A percentile compares a stretch with the other conserved stretches of the same genome.
These are phyloP conservation scores for Parathielavia hyrcaniae DNA, from an alignment of 495 filamentous ascomycete species.

Conservation along the genomic window DNA sequence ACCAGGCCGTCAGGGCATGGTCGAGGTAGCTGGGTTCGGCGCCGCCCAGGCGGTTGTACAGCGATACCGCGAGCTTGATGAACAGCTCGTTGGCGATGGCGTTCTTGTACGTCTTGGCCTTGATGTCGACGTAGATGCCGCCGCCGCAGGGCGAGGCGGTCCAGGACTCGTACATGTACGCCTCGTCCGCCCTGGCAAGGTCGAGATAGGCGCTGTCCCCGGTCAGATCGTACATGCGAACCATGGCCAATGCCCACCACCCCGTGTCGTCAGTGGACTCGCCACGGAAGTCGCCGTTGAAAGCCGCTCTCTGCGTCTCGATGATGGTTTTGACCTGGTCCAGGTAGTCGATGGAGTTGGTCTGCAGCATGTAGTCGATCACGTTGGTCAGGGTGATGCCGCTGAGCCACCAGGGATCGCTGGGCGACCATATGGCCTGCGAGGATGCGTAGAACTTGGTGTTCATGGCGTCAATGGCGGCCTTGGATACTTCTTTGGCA, in stretches of 20 bases:
- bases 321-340: conserved; percentile 32
- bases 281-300: conserved; percentile 44
- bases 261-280: conserved; percentile 61
- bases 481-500: conserved; percentile 17
- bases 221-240: conserved; percentile 57
- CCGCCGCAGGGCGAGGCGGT: conserved; percentile 53
- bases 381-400: conserved; percentile 37
- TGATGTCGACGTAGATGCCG: conserved; percentile 54
- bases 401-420: conserved; percentile 39
- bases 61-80: conserved; percentile 55
- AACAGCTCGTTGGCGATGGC: conserved; percentile 70
- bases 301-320: conserved; percentile 35
- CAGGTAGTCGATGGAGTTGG: conserved; percentile 30
- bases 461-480: conserved; percentile 40
- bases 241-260: conserved; percentile 64
- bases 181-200: conserved; percentile 51
- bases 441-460: conserved; percentile 28
- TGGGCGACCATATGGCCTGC: conserved; percentile 35
- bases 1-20: conserved; percentile 52
- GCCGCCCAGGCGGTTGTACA: conserved; percentile 53
- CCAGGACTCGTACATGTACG: conserved; percentile 52
- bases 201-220: conserved; percentile 46
- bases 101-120: conserved; percentile 49
- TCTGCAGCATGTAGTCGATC: conserved; percentile 37
- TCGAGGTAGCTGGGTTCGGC: conserved; percentile 46